Conservation (phyloP, 1,284 basidiomycete genomes). For the Amylostereum chailletii region DNA sequence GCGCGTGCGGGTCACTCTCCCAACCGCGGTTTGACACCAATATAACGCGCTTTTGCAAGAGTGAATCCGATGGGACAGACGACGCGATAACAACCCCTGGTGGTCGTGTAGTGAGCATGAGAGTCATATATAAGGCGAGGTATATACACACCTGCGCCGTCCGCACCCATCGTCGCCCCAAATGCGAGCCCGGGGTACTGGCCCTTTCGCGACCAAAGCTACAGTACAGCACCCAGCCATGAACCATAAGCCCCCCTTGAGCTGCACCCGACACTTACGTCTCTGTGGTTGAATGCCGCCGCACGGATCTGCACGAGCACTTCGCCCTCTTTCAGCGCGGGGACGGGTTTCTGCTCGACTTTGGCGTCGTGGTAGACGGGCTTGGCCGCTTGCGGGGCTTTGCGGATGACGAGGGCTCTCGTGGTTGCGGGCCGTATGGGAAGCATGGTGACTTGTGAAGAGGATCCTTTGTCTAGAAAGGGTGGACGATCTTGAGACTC, state of each 20-base stretch:
- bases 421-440: constrained; percentile 8
- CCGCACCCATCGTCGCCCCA: constrained; percentile 60
- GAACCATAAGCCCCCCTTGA: no score
- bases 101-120: background rate
- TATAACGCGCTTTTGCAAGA: constrained; percentile 66
- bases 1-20: constrained; percentile 51
- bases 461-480: no score
- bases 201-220: constrained; percentile 72
- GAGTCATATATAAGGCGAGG: background rate
- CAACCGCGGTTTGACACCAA: constrained; percentile 71
- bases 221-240: background rate
- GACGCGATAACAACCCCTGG: constrained; percentile 58
- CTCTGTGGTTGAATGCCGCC: constrained; percentile 73
- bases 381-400: constrained; percentile 21
- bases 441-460: background rate
- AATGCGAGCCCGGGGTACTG: constrained; percentile 59
- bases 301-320: constrained; percentile 61
- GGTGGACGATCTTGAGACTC: no score
- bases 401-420: constrained; percentile 33
- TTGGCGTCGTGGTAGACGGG: constrained; percentile 43
- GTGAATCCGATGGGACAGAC: constrained; percentile 38
- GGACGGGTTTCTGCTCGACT: constrained; percentile 39
- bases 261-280: constrained; percentile 37
- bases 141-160: constrained; percentile 56
- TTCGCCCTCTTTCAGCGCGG: constrained; percentile 42